phyloP scores from a whole-genome alignment of 345 rosid genomes.

The Pugionium cornutum region DNA sequence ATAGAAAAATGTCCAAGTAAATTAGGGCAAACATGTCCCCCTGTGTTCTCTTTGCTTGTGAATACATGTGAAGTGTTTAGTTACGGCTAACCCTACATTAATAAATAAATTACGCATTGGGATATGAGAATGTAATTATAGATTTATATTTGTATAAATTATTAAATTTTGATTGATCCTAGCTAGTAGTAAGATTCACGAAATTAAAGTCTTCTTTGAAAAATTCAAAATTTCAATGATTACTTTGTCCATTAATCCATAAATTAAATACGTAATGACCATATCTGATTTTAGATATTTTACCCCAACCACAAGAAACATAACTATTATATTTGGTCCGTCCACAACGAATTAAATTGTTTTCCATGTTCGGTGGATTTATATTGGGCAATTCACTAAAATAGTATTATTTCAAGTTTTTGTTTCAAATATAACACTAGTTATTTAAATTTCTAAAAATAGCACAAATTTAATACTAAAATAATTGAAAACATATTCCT shows the following conservation, averaged over 20 bases:
- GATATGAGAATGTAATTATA: conserved; percentile 15
- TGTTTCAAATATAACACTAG: too few relatives aligned
- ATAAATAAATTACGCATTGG: conserved; percentile 24
- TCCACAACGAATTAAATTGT: too few relatives aligned
- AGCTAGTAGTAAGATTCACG: conserved; percentile 34
- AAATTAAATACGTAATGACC: conserved; percentile 15
- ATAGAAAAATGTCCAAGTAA: conserved; percentile 23
- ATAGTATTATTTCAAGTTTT: too few relatives aligned
- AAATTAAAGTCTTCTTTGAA: conserved; percentile 27
- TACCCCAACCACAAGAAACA: too few relatives aligned
- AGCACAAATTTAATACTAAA: too few relatives aligned
- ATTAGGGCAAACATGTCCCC: conserved; percentile 34
- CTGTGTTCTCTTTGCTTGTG: conserved; percentile 27
- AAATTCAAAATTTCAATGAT: conserved; percentile 29
- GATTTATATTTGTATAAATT: conserved; percentile 11
- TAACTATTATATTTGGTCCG: too few relatives aligned
- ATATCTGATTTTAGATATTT: background rate
- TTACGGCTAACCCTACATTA: conserved; percentile 37
- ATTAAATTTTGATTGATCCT: conserved; percentile 36
- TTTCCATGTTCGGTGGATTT: too few relatives aligned
- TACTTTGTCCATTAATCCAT: conserved; percentile 20
- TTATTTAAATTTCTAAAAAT: too few relatives aligned
- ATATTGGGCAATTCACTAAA: too few relatives aligned
- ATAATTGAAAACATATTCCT: too few relatives aligned
- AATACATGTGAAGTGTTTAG: conserved; percentile 36